Percentiles rank a stretch among this genome's conserved stretches.
Conservation (phyloP, 1,284 basidiomycete genomes). For the Porodaedalea pini region DNA sequence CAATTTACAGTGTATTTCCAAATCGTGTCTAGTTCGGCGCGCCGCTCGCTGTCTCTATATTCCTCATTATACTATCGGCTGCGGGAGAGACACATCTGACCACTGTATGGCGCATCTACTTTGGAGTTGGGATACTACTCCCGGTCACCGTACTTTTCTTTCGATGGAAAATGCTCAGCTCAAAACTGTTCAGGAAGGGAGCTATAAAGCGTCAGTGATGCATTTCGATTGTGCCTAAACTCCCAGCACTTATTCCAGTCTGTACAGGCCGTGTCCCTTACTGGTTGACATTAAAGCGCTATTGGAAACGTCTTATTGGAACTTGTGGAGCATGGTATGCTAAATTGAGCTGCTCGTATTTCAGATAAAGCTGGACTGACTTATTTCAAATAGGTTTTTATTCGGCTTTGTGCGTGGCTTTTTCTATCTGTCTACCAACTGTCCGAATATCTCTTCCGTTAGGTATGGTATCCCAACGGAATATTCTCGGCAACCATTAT, state of each 20-base stretch:
- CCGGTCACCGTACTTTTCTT: constrained; percentile 71
- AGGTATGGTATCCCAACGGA: constrained; percentile 73
- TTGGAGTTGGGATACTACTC: constrained; percentile 69
- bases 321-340: constrained; percentile 66
- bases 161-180: constrained; percentile 68
- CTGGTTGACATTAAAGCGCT: constrained; percentile 56
- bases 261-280: constrained; percentile 61
- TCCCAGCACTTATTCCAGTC: neutral
- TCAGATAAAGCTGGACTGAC: neutral
- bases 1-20: constrained; percentile 7
- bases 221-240: neutral
- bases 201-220: constrained; percentile 56
- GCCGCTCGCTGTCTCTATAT: constrained; percentile 66
- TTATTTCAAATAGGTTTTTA: constrained; percentile 50
- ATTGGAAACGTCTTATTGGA: constrained; percentile 68
- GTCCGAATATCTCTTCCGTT: too few relatives aligned
- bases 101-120: constrained; percentile 75
- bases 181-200: constrained; percentile 59
- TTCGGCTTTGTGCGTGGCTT: constrained; percentile 77
- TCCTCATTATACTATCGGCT: constrained; percentile 68
- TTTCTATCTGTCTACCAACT: too few relatives aligned
- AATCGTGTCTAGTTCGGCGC: constrained; percentile 51
- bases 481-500: constrained; percentile 66
- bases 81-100: constrained; percentile 61
- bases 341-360: neutral